These are phyloP conservation scores for Diaporthe humulicola DNA, from an alignment of 2,329 filamentous ascomycete genomes.

Conservation along the genomic window DNA sequence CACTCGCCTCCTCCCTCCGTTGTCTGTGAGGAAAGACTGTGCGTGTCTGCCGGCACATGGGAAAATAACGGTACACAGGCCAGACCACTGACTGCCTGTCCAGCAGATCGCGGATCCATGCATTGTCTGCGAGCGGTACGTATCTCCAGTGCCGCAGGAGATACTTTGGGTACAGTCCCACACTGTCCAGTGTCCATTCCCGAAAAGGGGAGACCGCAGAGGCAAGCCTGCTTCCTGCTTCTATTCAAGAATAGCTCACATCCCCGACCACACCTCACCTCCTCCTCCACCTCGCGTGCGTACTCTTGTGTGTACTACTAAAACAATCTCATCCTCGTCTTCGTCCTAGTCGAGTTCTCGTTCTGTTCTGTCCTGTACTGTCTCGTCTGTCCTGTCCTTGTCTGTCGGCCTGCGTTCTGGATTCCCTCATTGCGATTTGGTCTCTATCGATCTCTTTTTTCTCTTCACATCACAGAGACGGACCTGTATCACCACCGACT, in stretches of 20 bases:
- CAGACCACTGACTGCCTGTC: not conserved
- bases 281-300: constrained; percentile 9
- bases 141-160: not conserved
- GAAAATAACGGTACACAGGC: not conserved
- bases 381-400: constrained; percentile 20
- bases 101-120: constrained; percentile 29
- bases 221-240: not conserved
- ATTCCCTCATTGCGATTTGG: constrained; percentile 20
- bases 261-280: constrained; percentile 24
- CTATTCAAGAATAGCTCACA: constrained; percentile 23
- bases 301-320: constrained; percentile 25
- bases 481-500: constrained; percentile 8
- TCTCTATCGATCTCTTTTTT: not conserved
- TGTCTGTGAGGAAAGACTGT: not conserved
- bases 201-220: constrained; percentile 6
- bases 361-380: not conserved
- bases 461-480: not conserved
- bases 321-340: constrained; percentile 12
- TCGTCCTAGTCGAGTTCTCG: not conserved
- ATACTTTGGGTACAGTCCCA: constrained; percentile 7
- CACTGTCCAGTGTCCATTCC: constrained; percentile 18
- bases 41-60: constrained; percentile 1
- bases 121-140: constrained; percentile 20
- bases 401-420: constrained; percentile 9
- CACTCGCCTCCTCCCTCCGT: not conserved